Evolutionary conservation across 1,284 basidiomycete genomes (phyloP).

Genomic region (Sanghuangporus sanghuang): DNA sequence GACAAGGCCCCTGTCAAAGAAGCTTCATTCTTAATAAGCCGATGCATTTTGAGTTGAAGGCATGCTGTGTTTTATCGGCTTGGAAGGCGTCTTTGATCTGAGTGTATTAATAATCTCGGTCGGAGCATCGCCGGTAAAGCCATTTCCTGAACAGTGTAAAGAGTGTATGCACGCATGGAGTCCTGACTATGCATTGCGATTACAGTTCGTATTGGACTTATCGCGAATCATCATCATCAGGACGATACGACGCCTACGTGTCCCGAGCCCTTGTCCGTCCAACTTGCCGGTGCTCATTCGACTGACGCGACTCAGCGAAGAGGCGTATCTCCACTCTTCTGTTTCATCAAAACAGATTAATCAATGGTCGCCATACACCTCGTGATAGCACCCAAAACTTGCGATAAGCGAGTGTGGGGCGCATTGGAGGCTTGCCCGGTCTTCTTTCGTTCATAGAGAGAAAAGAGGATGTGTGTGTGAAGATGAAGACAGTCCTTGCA

Average conservation of each 20-base stretch:
- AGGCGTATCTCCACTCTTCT: neutral
- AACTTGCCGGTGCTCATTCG: neutral
- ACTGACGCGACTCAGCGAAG: slow-evolving; percentile 1
- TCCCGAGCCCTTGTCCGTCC: neutral
- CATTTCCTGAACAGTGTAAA: neutral
- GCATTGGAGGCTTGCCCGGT: neutral
- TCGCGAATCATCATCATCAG: neutral
- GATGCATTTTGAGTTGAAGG: neutral
- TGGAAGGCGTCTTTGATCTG: neutral
- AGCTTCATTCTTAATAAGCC: neutral
- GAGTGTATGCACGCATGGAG: neutral
- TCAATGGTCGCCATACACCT: neutral
- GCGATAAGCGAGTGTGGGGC: neutral
- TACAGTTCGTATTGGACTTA: neutral
- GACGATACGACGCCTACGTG: neutral
- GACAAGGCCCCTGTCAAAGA: neutral
- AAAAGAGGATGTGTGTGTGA: neutral
- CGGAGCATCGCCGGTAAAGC: neutral
- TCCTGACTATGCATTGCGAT: neutral
- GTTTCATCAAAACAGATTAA: neutral
- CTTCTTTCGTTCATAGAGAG: neutral
- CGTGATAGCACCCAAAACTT: neutral
- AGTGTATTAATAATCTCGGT: neutral
- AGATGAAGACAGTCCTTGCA: neutral
- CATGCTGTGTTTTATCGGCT: neutral